Conservation (phyloP, 805 yeast species). For the Suhomyces xylopsoci region DNA sequence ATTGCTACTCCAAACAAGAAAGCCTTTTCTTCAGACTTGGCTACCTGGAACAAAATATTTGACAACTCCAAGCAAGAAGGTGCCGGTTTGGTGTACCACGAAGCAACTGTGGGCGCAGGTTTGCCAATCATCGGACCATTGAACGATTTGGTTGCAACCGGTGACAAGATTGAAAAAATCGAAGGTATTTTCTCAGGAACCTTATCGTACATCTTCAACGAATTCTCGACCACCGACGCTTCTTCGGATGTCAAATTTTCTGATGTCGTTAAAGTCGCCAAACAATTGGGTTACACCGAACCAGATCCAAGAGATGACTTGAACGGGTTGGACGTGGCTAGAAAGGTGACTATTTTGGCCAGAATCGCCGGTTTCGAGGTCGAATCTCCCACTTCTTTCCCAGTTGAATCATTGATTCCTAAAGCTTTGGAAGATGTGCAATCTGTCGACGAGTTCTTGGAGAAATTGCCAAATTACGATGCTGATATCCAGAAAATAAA, state of each 20-base stretch:
- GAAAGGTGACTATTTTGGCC: slow-evolving; percentile 95
- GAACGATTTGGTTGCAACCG: slow-evolving; percentile 85
- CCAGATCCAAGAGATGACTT: slow-evolving; percentile 99
- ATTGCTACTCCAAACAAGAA: slow-evolving; percentile 98
- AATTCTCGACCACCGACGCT: slow-evolving; percentile 69
- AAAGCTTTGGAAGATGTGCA: slow-evolving; percentile 70
- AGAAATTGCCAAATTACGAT: slow-evolving; percentile 80
- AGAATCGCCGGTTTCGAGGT: slow-evolving; percentile 86
- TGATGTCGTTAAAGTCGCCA: slow-evolving; percentile 85
- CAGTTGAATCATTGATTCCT: slow-evolving; percentile 92
- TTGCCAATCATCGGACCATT: slow-evolving; percentile 88
- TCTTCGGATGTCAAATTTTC: slow-evolving; percentile 69
- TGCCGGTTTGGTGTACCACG: slow-evolving; percentile 86
- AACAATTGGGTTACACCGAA: slow-evolving; percentile 91
- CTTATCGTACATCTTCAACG: slow-evolving; percentile 90
- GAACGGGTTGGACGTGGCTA: slow-evolving; percentile 96
- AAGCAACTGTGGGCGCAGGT: slow-evolving; percentile 99
- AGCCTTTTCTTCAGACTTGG: slow-evolving; percentile 80
- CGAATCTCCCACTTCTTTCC: slow-evolving; percentile 86
- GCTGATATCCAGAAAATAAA: slow-evolving; percentile 72
- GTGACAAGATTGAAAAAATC: slow-evolving; percentile 85
- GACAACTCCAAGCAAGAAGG: slow-evolving; percentile 47
- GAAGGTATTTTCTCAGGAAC: slow-evolving; percentile 98
- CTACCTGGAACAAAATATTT: slow-evolving; percentile 76
- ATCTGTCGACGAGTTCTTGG: slow-evolving; percentile 75